Evolutionary conservation across 192 early-diverging fungal species (phyloP).

Genomic region (Coemansia erecta): DNA sequence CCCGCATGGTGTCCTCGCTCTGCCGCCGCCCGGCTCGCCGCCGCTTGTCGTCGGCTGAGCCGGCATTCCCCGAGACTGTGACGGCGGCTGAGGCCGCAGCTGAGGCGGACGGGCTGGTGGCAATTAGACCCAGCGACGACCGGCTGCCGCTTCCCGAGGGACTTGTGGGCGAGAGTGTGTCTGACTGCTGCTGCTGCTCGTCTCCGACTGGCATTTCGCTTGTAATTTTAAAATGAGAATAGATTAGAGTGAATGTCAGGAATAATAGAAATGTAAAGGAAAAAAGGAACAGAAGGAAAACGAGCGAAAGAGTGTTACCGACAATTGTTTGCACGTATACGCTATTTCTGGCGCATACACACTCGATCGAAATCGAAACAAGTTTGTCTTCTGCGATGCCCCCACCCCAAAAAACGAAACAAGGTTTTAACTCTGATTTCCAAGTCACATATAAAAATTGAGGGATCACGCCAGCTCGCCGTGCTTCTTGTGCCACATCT

Average conservation of each 20-base stretch:
- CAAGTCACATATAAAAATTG: no score
- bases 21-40: constrained; percentile 26
- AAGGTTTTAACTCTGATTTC: not conserved
- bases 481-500: constrained; percentile 59
- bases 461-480: constrained; percentile 25
- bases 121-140: constrained; percentile 31
- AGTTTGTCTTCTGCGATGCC: not conserved
- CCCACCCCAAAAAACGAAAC: not conserved
- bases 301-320: not conserved
- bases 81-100: not conserved
- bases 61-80: not conserved
- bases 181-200: not conserved
- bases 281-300: not conserved
- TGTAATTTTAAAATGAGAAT: not conserved
- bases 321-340: not conserved
- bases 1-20: constrained; percentile 47
- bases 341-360: not conserved
- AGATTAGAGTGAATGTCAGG: not conserved
- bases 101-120: not conserved
- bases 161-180: not conserved
- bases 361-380: not conserved
- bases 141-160: constrained; percentile 19
- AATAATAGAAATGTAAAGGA: not conserved
- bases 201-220: not conserved
- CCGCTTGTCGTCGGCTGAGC: constrained; percentile 1